These are phyloP conservation scores for Termitomyces eurrhizus DNA, from an alignment of 768 basidiomycete genomes.

Conservation along the genomic window DNA sequence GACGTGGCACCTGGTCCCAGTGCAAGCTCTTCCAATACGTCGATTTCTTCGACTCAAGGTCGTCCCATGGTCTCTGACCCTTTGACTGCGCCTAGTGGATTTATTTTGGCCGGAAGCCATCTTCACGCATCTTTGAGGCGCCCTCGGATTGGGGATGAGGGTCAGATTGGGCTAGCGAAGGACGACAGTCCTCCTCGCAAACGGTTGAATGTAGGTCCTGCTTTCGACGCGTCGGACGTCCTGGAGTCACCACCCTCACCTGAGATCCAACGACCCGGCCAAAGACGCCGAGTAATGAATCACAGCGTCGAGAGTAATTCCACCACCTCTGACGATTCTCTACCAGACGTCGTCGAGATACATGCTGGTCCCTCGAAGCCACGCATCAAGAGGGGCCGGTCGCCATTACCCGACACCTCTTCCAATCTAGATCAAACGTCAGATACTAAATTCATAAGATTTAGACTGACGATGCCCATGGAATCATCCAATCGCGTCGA, in stretches of 20 bases:
- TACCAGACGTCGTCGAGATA: slow-evolving; percentile 42
- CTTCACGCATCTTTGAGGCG: slow-evolving; percentile 55
- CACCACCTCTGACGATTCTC: slow-evolving; percentile 67
- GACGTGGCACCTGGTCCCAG: slow-evolving; percentile 42
- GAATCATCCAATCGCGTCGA: slow-evolving; percentile 41
- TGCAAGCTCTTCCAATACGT: slow-evolving; percentile 31
- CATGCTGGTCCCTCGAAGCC: slow-evolving; percentile 42
- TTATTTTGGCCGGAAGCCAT: slow-evolving; percentile 38
- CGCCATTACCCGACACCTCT: slow-evolving; percentile 26
- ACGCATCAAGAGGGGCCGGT: slow-evolving; percentile 53
- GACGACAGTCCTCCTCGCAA: slow-evolving; percentile 72
- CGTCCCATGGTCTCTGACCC: slow-evolving; percentile 41
- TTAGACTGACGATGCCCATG: slow-evolving; percentile 59
- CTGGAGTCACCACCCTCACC: slow-evolving; percentile 56
- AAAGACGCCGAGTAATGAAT: slow-evolving; percentile 39
- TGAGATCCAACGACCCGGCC: slow-evolving; percentile 49
- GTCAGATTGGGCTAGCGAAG: slow-evolving; percentile 35
- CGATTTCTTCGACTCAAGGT: slow-evolving; percentile 37
- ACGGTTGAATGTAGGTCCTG: slow-evolving; percentile 54
- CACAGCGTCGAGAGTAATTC: slow-evolving; percentile 40
- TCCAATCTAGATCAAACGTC: slow-evolving; percentile 24
- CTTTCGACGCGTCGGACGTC: slow-evolving; percentile 32
- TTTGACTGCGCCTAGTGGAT: slow-evolving; percentile 56
- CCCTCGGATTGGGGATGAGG: slow-evolving; percentile 32
- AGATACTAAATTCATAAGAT: slow-evolving; percentile 49